Base-by-base conservation (phyloP, 345 rosid species). In the Citrus maxima region DNA sequence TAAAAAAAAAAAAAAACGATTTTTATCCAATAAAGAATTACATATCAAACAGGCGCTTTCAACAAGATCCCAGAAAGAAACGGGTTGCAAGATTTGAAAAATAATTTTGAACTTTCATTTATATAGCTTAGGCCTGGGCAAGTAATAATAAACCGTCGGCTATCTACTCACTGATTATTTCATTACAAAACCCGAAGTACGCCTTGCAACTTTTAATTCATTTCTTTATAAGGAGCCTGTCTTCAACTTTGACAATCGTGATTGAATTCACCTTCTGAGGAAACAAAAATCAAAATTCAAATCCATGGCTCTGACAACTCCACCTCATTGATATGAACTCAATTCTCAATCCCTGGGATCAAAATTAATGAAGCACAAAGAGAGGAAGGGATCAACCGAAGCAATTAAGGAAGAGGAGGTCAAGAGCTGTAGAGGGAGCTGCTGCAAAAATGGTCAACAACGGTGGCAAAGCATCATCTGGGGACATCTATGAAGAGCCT, bases 401-500 rank as follows among this genome's bases (percentile, higher is more conserved):
- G 18, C 32, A 12, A 55, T 12, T 46, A 13, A 22, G 35, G 10
- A 37, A 21, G 10, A 5, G 18, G 21, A 32, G 55, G 2, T 5
- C 35, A 21, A 67, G 64, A 34, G 1, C 49, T 10, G 1, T 0
- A 1, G 32, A 40, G 30, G 5, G 72, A 42, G 34, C 58, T 24
- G 54, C 9, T 12, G 8, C 24, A 10, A 27, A 69, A 51, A 78
- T 58, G 80, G 67, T 12, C 49, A 61, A 38, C 4, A 12, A 46
- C 42, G 38, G 10, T 67, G 38, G 18, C 75, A n/a, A 56, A 18
- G 28, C 2, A 28, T 7, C 65, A 3, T 46, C 51, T n/a, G 21
- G n/a, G 34, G 19, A 9, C 9, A 21, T 28, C 7, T 12, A 12
- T 46, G 54, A 63, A 54, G 86, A 80, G 77, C 68, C 75, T 46